phyloP scores from a whole-genome alignment of 768 basidiomycete genomes.

The Imleria badia region DNA sequence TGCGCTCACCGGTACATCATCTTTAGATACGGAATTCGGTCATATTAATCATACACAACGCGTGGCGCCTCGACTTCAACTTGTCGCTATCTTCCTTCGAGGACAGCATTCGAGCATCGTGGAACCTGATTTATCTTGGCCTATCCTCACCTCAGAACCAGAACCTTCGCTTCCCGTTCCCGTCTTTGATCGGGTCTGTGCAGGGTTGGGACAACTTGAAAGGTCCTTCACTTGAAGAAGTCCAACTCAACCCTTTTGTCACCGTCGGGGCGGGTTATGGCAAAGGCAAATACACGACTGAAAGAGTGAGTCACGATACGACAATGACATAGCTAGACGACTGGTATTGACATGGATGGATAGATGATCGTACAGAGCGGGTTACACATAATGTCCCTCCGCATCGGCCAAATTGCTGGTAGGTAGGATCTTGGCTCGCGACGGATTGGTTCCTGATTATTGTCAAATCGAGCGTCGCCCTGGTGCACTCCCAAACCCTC shows the following conservation, averaged over 20 bases:
- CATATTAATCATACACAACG: too few relatives aligned
- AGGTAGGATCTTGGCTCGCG: constrained; percentile 44
- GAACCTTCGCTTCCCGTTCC: constrained; percentile 38
- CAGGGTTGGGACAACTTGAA: constrained; percentile 30
- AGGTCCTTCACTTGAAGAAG: constrained; percentile 37
- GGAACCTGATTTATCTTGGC: constrained; percentile 35
- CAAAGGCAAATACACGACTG: too few relatives aligned
- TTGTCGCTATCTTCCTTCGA: too few relatives aligned
- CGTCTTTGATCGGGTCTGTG: constrained; percentile 39
- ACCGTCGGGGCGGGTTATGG: too few relatives aligned
- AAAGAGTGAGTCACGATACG: constrained; percentile 24
- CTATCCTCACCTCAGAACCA: constrained; percentile 27
- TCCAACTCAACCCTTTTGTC: constrained; percentile 30
- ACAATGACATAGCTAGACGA: too few relatives aligned
- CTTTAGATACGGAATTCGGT: constrained; percentile 33
- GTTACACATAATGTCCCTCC: constrained; percentile 37
- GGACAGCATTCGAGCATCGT: constrained; percentile 37
- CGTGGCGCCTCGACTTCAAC: too few relatives aligned
- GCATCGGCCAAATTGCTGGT: constrained; percentile 49
- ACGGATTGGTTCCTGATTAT: constrained; percentile 52
- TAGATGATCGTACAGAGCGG: too few relatives aligned
- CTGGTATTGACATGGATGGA: background rate
- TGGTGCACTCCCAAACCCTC: constrained; percentile 31
- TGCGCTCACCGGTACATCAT: background rate
- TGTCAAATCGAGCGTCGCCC: constrained; percentile 32